Conservation (phyloP, 805 yeast genomes). For the Candida nonsorbophila region DNA sequence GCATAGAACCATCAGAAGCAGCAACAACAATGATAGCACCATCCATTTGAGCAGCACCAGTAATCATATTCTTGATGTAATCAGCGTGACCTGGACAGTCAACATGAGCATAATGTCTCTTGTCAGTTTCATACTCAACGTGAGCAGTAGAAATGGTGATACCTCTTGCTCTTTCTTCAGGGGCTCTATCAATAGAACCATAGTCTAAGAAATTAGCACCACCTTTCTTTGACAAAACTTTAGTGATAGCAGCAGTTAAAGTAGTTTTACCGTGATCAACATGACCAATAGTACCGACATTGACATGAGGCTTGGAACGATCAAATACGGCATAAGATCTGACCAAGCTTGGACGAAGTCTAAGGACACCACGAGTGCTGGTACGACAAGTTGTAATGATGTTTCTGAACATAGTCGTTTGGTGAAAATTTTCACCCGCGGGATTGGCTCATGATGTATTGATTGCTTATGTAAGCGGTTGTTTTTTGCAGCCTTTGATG, state of each 20-base stretch:
- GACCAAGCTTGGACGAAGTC: slow-evolving; percentile 12
- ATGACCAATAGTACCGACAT: slow-evolving; percentile 97
- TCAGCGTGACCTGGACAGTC: slow-evolving; percentile 83
- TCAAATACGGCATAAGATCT: slow-evolving; percentile 68
- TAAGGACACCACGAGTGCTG: slow-evolving; percentile 13
- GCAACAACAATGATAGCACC: slow-evolving; percentile 98
- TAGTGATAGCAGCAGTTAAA: slow-evolving; percentile 97
- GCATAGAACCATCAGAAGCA: slow-evolving; percentile 99
- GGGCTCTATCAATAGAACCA: slow-evolving; percentile 91
- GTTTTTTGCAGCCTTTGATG: no score
- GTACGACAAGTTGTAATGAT: slow-evolving; percentile 23
- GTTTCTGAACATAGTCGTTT: no score
- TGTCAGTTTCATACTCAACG: slow-evolving; percentile 92
- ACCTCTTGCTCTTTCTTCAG: slow-evolving; percentile 99
- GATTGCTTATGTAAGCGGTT: no score
- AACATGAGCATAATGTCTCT: slow-evolving; percentile 95
- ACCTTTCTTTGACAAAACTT: slow-evolving; percentile 80
- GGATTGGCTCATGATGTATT: no score
- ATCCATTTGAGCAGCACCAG: slow-evolving; percentile 99
- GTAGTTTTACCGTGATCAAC: slow-evolving; percentile 99
- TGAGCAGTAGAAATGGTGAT: slow-evolving; percentile 97
- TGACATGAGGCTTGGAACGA: slow-evolving; percentile 95
- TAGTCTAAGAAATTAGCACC: slow-evolving; percentile 94
- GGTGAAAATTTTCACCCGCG: no score
- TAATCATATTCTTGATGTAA: slow-evolving; percentile 97